Base-by-base conservation (phyloP, 345 rosid species). In the Turritis glabra region DNA sequence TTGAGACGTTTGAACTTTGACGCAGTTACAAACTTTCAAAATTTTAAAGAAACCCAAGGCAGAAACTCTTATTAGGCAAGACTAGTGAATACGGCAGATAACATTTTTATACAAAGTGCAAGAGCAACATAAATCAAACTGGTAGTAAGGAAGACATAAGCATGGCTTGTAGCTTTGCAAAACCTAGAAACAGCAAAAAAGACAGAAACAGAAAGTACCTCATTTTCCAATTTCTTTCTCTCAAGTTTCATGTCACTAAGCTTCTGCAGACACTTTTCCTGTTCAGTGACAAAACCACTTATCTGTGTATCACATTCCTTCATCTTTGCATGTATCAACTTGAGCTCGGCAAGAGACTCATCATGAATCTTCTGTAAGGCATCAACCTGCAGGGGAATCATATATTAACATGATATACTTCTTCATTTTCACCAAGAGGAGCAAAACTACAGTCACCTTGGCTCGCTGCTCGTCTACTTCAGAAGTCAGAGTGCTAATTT, bases 221-320 rank as follows among this genome's bases (percentile, higher is more conserved):
- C 99, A 87, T 95, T 95, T 80, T 95, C 99, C 82, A 95, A 67
- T 86, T 81, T 95, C 88, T 89, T 95, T 82, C 84, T 86, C 83
- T 90, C 96, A 72, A 95, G 91, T 75, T 87, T 92, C 70, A 73
- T 77, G 71, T 92, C 97, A 76, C 82, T 77, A 72, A 90, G 87
- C 67, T 83, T 83, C 55, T 88, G 88, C 75, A 90, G 87, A 79
- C 81, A 88, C 38, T 84, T 85, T 70, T 92, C 86, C 79, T 95
- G 99, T 71, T 82, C 84, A 84, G 82, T 84, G 41, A 85, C 79
- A 67, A 88, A 75, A 74, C 81, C 32, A 78, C 92, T 85, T 65
- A 95, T 95, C 82, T 89, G 87, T 26, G 98, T 77, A 81, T 95
- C 99, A 44, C 98, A 87, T 72, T 95, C 97, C 83, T 89, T 92